Percentiles rank a stretch among this genome's conserved stretches.
phyloP scores from a whole-genome alignment of 2,329 filamentous ascomycete genomes.

The Pezicula radicicola region DNA sequence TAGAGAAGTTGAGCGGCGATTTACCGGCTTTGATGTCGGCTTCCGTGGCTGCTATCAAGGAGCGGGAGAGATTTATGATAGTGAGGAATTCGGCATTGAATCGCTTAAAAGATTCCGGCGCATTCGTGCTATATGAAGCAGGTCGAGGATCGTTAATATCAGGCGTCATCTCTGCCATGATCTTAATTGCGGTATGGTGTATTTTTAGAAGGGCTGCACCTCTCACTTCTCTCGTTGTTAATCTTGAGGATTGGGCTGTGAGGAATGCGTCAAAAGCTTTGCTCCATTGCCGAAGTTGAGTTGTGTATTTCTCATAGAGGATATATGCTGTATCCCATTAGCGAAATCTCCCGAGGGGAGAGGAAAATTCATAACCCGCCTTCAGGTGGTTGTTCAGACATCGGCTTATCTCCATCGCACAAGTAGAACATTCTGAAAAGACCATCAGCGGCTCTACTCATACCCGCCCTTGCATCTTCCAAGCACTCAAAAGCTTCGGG shows the following conservation, averaged over 20 bases:
- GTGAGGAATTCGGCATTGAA: slow-evolving; percentile 14
- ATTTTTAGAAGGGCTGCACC: slow-evolving; percentile 10
- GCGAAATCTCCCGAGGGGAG: slow-evolving; percentile 9
- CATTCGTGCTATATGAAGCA: not conserved
- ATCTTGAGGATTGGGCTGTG: not conserved
- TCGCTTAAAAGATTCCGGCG: not conserved
- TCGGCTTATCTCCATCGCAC: slow-evolving; percentile 10
- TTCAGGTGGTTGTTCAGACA: slow-evolving; percentile 12
- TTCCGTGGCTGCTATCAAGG: slow-evolving; percentile 22
- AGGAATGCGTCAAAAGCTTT: slow-evolving; percentile 6
- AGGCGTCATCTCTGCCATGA: slow-evolving; percentile 1
- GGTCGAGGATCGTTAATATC: not conserved
- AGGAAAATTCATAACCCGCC: slow-evolving; percentile 1
- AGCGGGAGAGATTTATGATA: slow-evolving; percentile 19
- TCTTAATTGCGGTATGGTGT: slow-evolving; percentile 4
- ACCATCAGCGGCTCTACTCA: slow-evolving; percentile 3
- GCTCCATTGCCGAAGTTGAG: not conserved
- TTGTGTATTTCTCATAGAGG: not conserved
- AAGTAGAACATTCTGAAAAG: slow-evolving; percentile 8
- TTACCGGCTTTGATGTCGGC: slow-evolving; percentile 19
- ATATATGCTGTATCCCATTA: slow-evolving; percentile 4
- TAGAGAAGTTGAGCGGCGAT: slow-evolving; percentile 20
- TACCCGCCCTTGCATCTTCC: slow-evolving; percentile 5
- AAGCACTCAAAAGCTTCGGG: slow-evolving; percentile 12
- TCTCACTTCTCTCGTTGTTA: slow-evolving; percentile 4